These are phyloP conservation scores for Houttuynia cordata DNA, from an alignment of 164 flowering plant genomes.

Conservation along the genomic window DNA sequence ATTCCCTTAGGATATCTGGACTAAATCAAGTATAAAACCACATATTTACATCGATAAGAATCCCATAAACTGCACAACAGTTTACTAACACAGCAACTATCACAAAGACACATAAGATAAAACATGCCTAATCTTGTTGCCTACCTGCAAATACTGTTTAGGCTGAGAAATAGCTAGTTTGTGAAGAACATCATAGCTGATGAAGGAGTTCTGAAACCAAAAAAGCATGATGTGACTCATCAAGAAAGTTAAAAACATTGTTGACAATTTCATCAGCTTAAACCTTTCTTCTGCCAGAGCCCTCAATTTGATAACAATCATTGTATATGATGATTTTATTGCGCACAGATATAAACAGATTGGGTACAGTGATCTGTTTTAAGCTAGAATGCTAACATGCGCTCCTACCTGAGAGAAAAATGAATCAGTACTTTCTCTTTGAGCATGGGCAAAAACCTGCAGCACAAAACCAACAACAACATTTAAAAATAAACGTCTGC, in stretches of 20 bases:
- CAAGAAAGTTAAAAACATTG: neutral
- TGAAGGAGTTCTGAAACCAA: conserved; percentile 63
- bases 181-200: conserved; percentile 63
- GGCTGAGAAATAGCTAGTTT: conserved; percentile 93
- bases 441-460: conserved; percentile 90
- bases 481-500: neutral
- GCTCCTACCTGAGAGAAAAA: conserved; percentile 80
- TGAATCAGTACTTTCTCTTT: conserved; percentile 81
- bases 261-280: neutral
- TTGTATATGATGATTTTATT: neutral
- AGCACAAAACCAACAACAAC: neutral
- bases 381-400: neutral
- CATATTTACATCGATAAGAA: conserved; percentile 5
- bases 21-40: conserved; percentile 33
- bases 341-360: neutral
- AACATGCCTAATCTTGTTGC: conserved; percentile 1
- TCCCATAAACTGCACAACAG: neutral
- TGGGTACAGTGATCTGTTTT: neutral
- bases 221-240: neutral
- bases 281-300: neutral
- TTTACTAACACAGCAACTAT: neutral
- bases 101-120: neutral
- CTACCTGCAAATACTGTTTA: conserved; percentile 81
- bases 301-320: neutral
- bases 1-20: conserved; percentile 97